Evolutionary conservation across 1,284 basidiomycete species (phyloP), one percentile per base, ranked within the genome.

Genomic region (Tremellales sp.): DNA sequence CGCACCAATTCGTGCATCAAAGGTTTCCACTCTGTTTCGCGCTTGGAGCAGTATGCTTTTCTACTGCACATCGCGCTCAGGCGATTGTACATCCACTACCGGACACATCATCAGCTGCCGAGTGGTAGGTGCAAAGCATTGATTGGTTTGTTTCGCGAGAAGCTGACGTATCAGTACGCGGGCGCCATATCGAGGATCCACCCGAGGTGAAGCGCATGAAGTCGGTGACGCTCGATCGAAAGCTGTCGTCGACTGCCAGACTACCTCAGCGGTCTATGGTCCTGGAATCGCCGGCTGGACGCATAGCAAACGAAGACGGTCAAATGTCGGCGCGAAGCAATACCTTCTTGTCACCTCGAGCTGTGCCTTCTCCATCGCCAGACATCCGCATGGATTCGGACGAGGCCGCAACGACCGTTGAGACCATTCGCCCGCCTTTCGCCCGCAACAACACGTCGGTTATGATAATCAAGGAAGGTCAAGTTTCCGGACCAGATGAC

Each of bases 21-120:
- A 19, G 92, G 92, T 8, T 97, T 98, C 75, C 86, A 89, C 67
- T 80, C 87, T 13, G 94, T 97, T 15, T 91, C 93, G 46, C 80
- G 94, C 53, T 76, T 99, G 59, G 94, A 99, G 77, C 94, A 99
- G 71, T 99, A 97, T 72, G 89, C 96, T 0, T 99, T 96, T 78
- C 75, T 99, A 53, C 78, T 99, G 47, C 93, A 97, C 62, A 96
- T 98, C 17, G 96, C 94, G 4, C 79, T 99, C 48, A 82, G 93
- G 58, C 82, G 94, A 62, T 78, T 99, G 48, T 97, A 92, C 74
- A 81, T 90, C 39, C 80, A 97, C 51, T 79, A 97, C 66, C 87
- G 90, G 77, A 88, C 90, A 75, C 84, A 91, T 58, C 92, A 93
- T 25, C 86, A 92, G 19, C 87, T 97, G 23, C 85, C 89, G 1